Evolutionary conservation across 441 rosid genomes (phyloP), one percentile per base, ranked within the genome.

Genomic region (Gossypium laxum): DNA sequence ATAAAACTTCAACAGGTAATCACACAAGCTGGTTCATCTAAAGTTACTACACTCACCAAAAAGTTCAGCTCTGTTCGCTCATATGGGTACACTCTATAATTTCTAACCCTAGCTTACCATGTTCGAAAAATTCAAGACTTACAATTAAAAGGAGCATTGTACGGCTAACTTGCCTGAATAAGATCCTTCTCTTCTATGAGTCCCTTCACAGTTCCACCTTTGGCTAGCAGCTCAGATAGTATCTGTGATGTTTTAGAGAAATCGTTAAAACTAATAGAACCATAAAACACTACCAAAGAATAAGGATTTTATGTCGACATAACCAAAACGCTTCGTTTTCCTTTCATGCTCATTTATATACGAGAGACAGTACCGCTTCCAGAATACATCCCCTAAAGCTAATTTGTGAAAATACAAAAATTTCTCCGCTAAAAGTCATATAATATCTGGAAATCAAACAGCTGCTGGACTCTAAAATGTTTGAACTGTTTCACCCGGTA

Each of bases 161-260:
- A 26, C 5, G 28, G 57, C 60, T 18, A 67, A 84, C 93, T 84
- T 87, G 70, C 97, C 95, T 91, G 96, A 79, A 93, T 96, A 81
- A 93, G 83, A 76, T 89, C 87, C 81, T 90, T 91, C 72, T 78
- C 93, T 78, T 86, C 76, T 68, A 91, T 93, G 79, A 91, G 51
- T 71, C 92, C 89, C 79, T 90, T 84, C 62, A 90, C 96, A 6
- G 95, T 91, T 79, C 95, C 98, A 77, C 96, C 96, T 83, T 90
- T 85, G 45, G 90, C 93, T 73, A 91, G 79, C 67, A 93, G 86
- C 82, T 88, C 97, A 81, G 86, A 85, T 65, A 91, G 72, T 81
- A 93, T 88, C 98, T 93, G 84, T 78, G 68, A 73, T 32, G 15
- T 60, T 5, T 65, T 62, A 7, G 47, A 47, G 66, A 50, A 70